A percentile compares a stretch with the other conserved stretches of the same genome.
phyloP scores from a whole-genome alignment of 139 green algal species.

The Chlorella sorokiniana region DNA sequence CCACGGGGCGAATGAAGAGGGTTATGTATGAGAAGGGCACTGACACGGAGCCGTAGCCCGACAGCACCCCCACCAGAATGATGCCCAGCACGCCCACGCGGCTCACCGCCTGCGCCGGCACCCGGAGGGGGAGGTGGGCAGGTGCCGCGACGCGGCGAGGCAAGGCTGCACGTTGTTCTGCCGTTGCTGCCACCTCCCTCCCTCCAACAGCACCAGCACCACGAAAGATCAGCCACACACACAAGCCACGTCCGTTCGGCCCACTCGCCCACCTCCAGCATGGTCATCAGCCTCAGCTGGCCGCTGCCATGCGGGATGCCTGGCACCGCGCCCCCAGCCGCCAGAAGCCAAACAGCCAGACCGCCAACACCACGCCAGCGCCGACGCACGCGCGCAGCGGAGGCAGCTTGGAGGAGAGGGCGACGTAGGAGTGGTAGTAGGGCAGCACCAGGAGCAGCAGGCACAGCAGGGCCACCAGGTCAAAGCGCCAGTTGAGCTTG shows the following conservation, averaged over 20 bases:
- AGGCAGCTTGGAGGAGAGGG: conserved; percentile 35
- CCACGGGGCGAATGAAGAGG: conserved; percentile 86
- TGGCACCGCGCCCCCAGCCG: conserved; percentile 65
- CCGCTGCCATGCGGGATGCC: conserved; percentile 48
- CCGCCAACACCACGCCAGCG: conserved; percentile 33
- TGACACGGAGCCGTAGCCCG: conserved; percentile 88
- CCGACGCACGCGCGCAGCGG: conserved; percentile 11
- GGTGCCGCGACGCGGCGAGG: neutral
- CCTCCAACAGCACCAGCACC: too few relatives aligned
- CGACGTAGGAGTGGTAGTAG: conserved; percentile 82
- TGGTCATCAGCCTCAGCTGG: neutral
- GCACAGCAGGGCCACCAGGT: conserved; percentile 77
- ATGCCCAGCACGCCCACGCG: conserved; percentile 90
- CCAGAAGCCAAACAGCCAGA: conserved; percentile 80
- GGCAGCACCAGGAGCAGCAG: conserved; percentile 86
- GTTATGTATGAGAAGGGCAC: conserved; percentile 94
- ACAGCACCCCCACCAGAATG: conserved; percentile 91
- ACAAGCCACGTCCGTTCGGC: neutral
- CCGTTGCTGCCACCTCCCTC: too few relatives aligned
- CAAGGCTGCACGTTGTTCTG: neutral
- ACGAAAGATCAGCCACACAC: neutral
- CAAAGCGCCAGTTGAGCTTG: conserved; percentile 75
- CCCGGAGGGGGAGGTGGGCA: neutral
- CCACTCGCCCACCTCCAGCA: conserved; percentile 22
- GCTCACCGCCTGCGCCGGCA: conserved; percentile 70